Evolutionary conservation across 306 rosid species (phyloP).

Genomic region (Castanea mollissima): DNA sequence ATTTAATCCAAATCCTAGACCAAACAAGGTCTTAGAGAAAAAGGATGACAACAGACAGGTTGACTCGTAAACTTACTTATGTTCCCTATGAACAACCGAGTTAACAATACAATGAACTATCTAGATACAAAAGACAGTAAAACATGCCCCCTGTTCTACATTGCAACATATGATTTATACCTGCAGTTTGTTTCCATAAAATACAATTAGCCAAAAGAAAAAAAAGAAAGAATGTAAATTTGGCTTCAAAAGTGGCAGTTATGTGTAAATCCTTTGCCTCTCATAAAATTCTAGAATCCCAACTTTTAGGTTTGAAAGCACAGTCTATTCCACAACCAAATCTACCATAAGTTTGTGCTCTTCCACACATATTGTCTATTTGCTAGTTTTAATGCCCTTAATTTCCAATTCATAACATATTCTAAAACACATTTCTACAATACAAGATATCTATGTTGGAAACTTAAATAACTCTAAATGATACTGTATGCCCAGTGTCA

Average conservation of each 20-base stretch:
- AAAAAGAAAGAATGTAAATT: slow-evolving; percentile 2
- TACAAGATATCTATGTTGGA: background rate
- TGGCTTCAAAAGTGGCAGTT: background rate
- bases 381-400: background rate
- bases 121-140: background rate
- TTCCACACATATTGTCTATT: background rate
- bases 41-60: background rate
- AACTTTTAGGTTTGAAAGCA: background rate
- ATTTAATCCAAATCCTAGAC: too few relatives aligned
- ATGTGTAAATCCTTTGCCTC: background rate
- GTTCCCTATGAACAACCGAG: background rate
- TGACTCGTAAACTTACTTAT: background rate
- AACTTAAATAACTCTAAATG: background rate
- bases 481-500: background rate
- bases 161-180: background rate
- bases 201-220: background rate
- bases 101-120: background rate
- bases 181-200: background rate
- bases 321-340: background rate
- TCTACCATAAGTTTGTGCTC: background rate
- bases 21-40: background rate
- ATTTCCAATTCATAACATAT: background rate
- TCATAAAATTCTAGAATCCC: background rate
- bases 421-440: background rate
- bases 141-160: background rate